These are phyloP conservation scores for Ustilago lituana DNA, from an alignment of 1,284 basidiomycete species.

Conservation along the genomic window DNA sequence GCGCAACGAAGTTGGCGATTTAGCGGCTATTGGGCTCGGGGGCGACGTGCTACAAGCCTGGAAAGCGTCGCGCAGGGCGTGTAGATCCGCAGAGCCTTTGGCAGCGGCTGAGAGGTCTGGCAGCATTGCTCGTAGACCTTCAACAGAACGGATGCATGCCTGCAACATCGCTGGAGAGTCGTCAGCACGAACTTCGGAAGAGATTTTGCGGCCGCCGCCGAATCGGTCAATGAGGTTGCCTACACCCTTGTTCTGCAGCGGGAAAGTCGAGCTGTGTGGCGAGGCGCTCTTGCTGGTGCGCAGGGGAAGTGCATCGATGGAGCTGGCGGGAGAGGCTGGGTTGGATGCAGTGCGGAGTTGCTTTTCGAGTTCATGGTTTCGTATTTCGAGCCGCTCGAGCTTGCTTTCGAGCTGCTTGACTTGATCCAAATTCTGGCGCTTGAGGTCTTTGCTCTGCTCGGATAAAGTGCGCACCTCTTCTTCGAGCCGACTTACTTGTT, in stretches of 20 bases:
- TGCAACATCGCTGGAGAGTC: conserved; percentile 24
- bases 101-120: conserved; percentile 30
- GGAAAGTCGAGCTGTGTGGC: conserved; percentile 8
- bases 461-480: conserved; percentile 8
- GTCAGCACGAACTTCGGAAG: conserved; percentile 23
- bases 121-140: conserved; percentile 32
- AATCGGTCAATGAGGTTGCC: conserved; percentile 40
- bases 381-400: conserved; percentile 13
- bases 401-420: conserved; percentile 25
- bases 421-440: conserved; percentile 5
- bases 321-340: conserved; percentile 14
- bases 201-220: conserved; percentile 29
- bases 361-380: conserved; percentile 27
- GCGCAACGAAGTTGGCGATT: conserved; percentile 13
- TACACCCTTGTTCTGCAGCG: conserved; percentile 31
- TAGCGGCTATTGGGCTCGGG: conserved; percentile 3
- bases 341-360: conserved; percentile 14
- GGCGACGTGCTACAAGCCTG: conserved; percentile 4
- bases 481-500: conserved; percentile 11
- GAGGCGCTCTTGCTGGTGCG: conserved; percentile 15
- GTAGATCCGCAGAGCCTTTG: conserved; percentile 24
- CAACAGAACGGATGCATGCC: conserved; percentile 20
- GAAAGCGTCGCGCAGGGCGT: conserved; percentile 36
- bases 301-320: conserved; percentile 13
- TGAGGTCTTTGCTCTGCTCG: conserved; percentile 12